phyloP scores from a whole-genome alignment of 371 early-diverging fungal species.

The Mucor ambiguus region DNA sequence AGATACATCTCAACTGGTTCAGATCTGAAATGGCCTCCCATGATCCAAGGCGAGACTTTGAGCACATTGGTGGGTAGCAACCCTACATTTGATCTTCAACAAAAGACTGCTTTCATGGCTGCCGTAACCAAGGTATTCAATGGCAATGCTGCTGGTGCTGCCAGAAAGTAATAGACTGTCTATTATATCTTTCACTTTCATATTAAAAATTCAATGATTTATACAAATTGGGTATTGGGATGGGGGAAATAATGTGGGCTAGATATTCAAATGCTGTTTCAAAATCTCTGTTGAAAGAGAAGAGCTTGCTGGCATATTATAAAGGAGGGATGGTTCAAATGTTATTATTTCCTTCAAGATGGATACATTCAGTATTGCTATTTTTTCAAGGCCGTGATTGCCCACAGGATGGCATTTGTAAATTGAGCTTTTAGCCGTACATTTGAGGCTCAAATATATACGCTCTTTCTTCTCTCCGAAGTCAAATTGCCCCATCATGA shows the following conservation, averaged over 20 bases:
- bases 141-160: conserved; percentile 15
- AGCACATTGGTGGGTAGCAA: conserved; percentile 39
- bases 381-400: background rate
- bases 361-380: too few relatives aligned
- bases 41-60: conserved; percentile 21
- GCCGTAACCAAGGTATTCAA: conserved; percentile 35
- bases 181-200: background rate
- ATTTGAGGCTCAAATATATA: background rate
- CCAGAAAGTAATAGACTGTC: conserved; percentile 19
- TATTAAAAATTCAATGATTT: background rate
- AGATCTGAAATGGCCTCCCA: conserved; percentile 23
- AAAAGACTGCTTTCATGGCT: conserved; percentile 41
- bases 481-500: conserved; percentile 3
- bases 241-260: too few relatives aligned
- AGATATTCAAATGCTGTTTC: too few relatives aligned
- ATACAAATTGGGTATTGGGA: background rate
- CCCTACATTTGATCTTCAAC: conserved; percentile 38
- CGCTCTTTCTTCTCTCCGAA: background rate
- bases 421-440: background rate
- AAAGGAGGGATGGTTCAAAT: too few relatives aligned
- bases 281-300: too few relatives aligned
- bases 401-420: background rate
- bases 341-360: too few relatives aligned
- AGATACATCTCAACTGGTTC: conserved; percentile 33
- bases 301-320: too few relatives aligned